These are phyloP conservation scores for Bondarzewia mesenterica DNA, from an alignment of 1,284 basidiomycete genomes.

Conservation along the genomic window DNA sequence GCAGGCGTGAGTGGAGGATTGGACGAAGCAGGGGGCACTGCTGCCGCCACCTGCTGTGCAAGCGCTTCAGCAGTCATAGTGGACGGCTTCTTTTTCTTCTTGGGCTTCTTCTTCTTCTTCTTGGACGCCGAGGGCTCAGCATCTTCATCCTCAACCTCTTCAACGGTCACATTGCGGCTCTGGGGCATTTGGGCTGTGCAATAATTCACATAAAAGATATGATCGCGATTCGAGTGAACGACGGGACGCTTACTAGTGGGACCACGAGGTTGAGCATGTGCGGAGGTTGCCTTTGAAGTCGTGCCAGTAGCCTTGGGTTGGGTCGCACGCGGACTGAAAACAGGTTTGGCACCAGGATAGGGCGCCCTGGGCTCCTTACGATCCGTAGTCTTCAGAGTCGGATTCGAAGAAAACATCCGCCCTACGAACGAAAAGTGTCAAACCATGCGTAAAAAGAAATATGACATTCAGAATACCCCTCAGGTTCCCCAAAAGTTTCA, in stretches of 20 bases:
- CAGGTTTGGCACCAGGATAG: conserved; percentile 7
- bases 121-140: conserved; percentile 30
- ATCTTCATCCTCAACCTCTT: conserved; percentile 64
- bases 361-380: conserved; percentile 21
- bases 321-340: not conserved
- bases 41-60: conserved; percentile 11
- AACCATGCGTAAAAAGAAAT: not conserved
- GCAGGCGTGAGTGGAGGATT: conserved; percentile 10
- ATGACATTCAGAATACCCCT: conserved; percentile 37
- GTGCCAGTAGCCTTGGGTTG: not conserved
- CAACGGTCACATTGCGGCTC: conserved; percentile 44
- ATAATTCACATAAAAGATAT: no score
- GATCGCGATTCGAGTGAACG: no score
- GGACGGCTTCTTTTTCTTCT: conserved; percentile 57
- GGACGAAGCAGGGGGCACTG: conserved; percentile 16
- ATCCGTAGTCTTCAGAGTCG: conserved; percentile 41
- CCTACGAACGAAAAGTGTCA: conserved; percentile 31
- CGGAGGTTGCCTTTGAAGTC: no score
- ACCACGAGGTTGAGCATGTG: not conserved
- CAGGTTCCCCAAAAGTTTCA: conserved; percentile 62
- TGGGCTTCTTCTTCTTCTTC: conserved; percentile 66
- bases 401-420: conserved; percentile 58
- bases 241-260: not conserved
- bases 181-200: conserved; percentile 19
- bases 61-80: conserved; percentile 18